These are phyloP conservation scores for Thymus mandschuricus DNA, from an alignment of 257 asterid species.

Conservation along the genomic window DNA sequence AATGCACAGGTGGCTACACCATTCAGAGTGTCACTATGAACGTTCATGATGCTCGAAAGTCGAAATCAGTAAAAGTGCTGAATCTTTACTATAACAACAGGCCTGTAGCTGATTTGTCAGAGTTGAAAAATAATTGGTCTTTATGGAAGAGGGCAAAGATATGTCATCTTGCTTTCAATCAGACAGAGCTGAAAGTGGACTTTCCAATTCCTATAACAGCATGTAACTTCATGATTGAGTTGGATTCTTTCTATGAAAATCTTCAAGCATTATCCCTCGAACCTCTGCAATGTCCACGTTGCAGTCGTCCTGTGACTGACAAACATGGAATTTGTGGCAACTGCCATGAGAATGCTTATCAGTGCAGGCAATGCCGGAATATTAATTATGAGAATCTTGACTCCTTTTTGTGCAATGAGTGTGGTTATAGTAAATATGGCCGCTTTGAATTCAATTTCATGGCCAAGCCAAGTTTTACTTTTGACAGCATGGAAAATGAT, in stretches of 20 bases:
- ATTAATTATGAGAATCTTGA: slow-evolving; percentile 97
- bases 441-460: slow-evolving; percentile 97
- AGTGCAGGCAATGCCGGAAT: slow-evolving; percentile 98
- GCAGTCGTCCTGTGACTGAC: slow-evolving; percentile 97
- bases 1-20: slow-evolving; percentile 99
- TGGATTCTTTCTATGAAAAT: slow-evolving; percentile 96
- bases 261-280: slow-evolving; percentile 99
- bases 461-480: slow-evolving; percentile 98
- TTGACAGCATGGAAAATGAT: slow-evolving; percentile 98
- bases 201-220: slow-evolving; percentile 96
- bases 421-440: slow-evolving; percentile 99
- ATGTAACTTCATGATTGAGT: slow-evolving; percentile 97
- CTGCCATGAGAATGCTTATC: slow-evolving; percentile 99
- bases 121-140: slow-evolving; percentile 95
- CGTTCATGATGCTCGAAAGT: slow-evolving; percentile 97
- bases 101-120: slow-evolving; percentile 98
- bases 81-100: slow-evolving; percentile 96
- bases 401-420: slow-evolving; percentile 96
- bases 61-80: slow-evolving; percentile 95
- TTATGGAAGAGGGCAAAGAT: slow-evolving; percentile 98
- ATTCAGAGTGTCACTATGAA: slow-evolving; percentile 97
- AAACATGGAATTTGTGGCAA: slow-evolving; percentile 94
- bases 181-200: slow-evolving; percentile 95
- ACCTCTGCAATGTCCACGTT: slow-evolving; percentile 98
- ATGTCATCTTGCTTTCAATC: slow-evolving; percentile 92